Percentiles rank a stretch among this genome's conserved stretches.
These are phyloP conservation scores for Carex littledalei DNA, from an alignment of 176 grass and related monocot genomes.

Conservation along the genomic window DNA sequence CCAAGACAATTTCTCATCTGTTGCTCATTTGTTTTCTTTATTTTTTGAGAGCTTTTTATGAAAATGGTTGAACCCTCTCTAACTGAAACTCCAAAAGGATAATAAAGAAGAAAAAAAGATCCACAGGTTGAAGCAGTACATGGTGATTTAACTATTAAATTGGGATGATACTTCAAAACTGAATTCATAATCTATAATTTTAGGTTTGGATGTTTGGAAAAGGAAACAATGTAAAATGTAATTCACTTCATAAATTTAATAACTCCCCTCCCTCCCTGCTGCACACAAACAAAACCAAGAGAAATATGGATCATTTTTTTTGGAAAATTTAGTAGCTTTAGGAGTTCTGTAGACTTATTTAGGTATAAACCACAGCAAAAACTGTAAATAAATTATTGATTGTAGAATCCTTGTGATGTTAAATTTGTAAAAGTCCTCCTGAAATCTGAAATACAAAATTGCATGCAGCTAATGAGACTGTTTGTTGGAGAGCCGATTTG, in stretches of 20 bases:
- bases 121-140: not conserved
- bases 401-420: not conserved
- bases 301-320: not conserved
- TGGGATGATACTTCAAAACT: not conserved
- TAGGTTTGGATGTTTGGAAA: not conserved
- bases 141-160: not conserved
- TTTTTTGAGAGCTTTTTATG: not conserved
- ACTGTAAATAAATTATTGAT: not conserved
- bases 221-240: not conserved
- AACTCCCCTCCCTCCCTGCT: not conserved
- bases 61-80: not conserved
- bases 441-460: not conserved
- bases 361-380: conserved; percentile 2
- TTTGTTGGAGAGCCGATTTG: conserved; percentile 78
- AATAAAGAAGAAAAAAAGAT: not conserved
- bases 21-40: not conserved
- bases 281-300: not conserved
- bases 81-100: not conserved
- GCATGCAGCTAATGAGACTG: conserved; percentile 74
- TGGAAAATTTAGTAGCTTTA: not conserved
- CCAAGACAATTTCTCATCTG: not conserved
- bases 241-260: not conserved
- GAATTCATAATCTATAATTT: not conserved
- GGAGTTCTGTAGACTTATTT: not conserved
- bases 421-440: not conserved